These are phyloP conservation scores for Diaporthe aspalathi DNA, from an alignment of 2,329 filamentous ascomycete genomes.

Conservation along the genomic window DNA sequence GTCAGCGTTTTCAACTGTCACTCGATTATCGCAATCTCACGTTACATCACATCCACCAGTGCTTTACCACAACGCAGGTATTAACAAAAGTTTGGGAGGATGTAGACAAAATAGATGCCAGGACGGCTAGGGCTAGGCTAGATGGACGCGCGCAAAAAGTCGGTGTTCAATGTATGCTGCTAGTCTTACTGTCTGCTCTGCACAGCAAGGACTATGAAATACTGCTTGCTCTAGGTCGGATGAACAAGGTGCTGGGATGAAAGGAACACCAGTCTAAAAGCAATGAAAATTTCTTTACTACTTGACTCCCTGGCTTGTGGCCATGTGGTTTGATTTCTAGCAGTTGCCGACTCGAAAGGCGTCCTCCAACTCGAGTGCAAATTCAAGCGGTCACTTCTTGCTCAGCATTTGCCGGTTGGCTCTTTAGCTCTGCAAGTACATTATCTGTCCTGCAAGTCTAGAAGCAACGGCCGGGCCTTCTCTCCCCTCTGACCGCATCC, in stretches of 20 bases:
- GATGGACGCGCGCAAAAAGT: not conserved
- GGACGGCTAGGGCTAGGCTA: slow-evolving; percentile 11
- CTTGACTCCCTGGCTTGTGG: not conserved
- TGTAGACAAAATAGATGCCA: slow-evolving; percentile 25
- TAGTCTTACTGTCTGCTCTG: not conserved
- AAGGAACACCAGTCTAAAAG: slow-evolving; percentile 9
- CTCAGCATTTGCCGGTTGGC: not conserved
- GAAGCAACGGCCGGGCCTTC: not conserved
- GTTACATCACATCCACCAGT: not conserved
- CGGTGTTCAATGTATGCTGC: slow-evolving; percentile 2
- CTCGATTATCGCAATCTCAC: not conserved
- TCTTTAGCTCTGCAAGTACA: not conserved
- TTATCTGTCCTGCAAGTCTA: not conserved
- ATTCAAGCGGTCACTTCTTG: not conserved
- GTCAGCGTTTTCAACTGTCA: not conserved
- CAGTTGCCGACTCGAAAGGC: too few species aligned
- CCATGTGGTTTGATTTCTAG: not conserved
- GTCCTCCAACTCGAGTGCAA: not conserved
- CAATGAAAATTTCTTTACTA: slow-evolving; percentile 8
- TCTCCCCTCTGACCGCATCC: not conserved
- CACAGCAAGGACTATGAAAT: not conserved
- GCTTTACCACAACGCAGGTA: not conserved
- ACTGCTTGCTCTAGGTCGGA: not conserved
- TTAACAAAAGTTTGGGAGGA: slow-evolving; percentile 24
- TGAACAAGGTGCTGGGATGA: not conserved